Conservation (phyloP, 139 green algal genomes). For the Limnomonas spitsbergensis region DNA sequence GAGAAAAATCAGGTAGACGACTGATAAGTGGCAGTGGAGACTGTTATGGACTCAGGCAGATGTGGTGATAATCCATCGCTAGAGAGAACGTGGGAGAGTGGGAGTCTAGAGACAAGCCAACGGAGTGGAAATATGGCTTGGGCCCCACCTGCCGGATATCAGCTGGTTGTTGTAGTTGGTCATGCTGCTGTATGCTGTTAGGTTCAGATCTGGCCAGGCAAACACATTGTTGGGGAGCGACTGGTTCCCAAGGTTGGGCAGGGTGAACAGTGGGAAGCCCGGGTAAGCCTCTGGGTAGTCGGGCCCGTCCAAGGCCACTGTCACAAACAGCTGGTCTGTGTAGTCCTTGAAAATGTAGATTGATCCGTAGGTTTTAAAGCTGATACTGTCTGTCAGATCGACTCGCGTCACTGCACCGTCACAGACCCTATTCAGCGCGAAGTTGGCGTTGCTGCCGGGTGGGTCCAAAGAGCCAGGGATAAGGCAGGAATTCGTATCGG, state of each 20-base stretch:
- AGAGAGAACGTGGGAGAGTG: too few relatives aligned
- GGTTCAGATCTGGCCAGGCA: background rate
- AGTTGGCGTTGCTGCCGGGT: background rate
- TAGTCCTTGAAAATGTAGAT: conserved; percentile 19
- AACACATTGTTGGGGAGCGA: background rate
- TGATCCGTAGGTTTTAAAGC: background rate
- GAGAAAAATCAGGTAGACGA: too few relatives aligned
- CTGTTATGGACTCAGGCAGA: too few relatives aligned
- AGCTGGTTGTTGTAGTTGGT: background rate
- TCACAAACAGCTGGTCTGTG: background rate
- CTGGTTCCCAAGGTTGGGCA: background rate
- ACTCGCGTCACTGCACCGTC: background rate
- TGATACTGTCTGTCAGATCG: conserved; percentile 7
- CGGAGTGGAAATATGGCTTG: too few relatives aligned
- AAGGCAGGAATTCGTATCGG: background rate
- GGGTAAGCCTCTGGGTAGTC: background rate
- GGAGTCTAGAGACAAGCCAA: too few relatives aligned
- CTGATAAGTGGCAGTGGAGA: too few relatives aligned
- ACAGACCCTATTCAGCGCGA: background rate
- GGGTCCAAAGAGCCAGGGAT: background rate
- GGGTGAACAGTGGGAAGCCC: background rate
- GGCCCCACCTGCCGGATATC: background rate
- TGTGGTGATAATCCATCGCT: too few relatives aligned
- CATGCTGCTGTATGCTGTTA: background rate
- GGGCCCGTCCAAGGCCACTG: background rate